Conservation (phyloP, 108 stramenopile genomes). For the Pseudonitzschia pungens region DNA sequence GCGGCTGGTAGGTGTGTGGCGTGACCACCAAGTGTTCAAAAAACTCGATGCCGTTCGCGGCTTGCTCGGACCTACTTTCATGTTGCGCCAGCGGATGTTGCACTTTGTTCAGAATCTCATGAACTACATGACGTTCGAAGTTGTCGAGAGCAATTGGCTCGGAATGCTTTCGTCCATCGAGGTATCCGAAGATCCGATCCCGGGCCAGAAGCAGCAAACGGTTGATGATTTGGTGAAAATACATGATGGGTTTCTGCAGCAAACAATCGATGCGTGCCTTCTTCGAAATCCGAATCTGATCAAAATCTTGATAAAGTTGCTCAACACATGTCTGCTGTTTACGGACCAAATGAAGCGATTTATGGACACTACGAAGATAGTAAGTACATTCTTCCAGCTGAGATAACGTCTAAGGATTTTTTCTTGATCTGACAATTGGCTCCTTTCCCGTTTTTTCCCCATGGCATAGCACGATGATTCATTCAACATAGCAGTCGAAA, state of each 20-base stretch:
- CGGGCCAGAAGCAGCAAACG: slow-evolving; percentile 40
- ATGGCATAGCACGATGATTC: slow-evolving; percentile 33
- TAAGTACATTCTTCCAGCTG: slow-evolving; percentile 17
- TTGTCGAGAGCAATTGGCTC: slow-evolving; percentile 91
- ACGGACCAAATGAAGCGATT: slow-evolving; percentile 83
- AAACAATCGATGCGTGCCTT: slow-evolving; percentile 89
- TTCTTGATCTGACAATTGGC: too few species aligned
- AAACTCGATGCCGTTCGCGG: slow-evolving; percentile 71
- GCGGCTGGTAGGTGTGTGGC: slow-evolving; percentile 87
- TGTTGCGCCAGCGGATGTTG: slow-evolving; percentile 93
- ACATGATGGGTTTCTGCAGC: slow-evolving; percentile 88
- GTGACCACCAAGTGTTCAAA: slow-evolving; percentile 90
- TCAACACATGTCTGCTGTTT: slow-evolving; percentile 84
- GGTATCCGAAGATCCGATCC: neutral
- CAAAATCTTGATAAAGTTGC: slow-evolving; percentile 59
- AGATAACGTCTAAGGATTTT: neutral
- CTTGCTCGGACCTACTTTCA: slow-evolving; percentile 76
- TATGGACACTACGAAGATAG: slow-evolving; percentile 71
- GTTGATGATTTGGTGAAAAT: slow-evolving; percentile 86
- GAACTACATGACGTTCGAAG: slow-evolving; percentile 97
- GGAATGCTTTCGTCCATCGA: slow-evolving; percentile 57
- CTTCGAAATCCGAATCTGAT: slow-evolving; percentile 86
- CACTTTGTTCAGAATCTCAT: slow-evolving; percentile 98
- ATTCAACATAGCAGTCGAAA: slow-evolving; percentile 34
- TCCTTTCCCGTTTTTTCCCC: slow-evolving; percentile 6